Base-by-base conservation (phyloP, 176 grass and related monocot genomes). In the Carex kokanica region DNA sequence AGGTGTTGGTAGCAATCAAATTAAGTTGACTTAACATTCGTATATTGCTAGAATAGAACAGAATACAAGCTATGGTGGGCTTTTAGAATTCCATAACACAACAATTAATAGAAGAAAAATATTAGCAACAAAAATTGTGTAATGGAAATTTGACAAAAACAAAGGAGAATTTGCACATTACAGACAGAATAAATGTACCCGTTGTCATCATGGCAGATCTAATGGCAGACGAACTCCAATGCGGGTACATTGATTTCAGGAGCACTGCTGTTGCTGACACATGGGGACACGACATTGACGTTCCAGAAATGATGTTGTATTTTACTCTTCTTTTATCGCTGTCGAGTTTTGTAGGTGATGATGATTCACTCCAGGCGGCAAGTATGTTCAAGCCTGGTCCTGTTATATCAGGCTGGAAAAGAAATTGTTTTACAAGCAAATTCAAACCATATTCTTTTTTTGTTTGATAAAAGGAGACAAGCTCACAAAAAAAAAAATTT, bases 261-360 rank as follows among this genome's bases (percentile, higher is more conserved):
- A 93, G 86, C 11, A 83, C 86, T 14, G 88, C 89, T n/a, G 86
- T 74, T 81, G 96, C 93, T 49, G 96, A 90, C 40, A 91, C 94
- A n/a, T 97, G 94, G 25, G 94, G 94, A 77, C 94, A 97, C 72
- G 94, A 90, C 94, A 97, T 97, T n/a, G 94, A 97, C 23, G 94
- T 97, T 45, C 94, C 94, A 0, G 94, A 97, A 18, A 89, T 49
- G 57, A 97, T 87, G 85, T 92, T 91, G 80, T 95, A 99, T 88
- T 90, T 90, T 9, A 99, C 96, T 71, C 88, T 87, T 78, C 96
- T 86, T 74, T 87, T 27, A 65, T 99, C 96, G 41, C 80, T 87
- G 31, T 89, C 91, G 32, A 99, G 91, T 84, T 99, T 99, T 27
- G 96, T 99, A 38, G 93, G 93, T 0, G 96, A 85, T 41, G 96